Evolutionary conservation across 345 rosid genomes (phyloP).

Genomic region (Schrenkiella parvula): DNA sequence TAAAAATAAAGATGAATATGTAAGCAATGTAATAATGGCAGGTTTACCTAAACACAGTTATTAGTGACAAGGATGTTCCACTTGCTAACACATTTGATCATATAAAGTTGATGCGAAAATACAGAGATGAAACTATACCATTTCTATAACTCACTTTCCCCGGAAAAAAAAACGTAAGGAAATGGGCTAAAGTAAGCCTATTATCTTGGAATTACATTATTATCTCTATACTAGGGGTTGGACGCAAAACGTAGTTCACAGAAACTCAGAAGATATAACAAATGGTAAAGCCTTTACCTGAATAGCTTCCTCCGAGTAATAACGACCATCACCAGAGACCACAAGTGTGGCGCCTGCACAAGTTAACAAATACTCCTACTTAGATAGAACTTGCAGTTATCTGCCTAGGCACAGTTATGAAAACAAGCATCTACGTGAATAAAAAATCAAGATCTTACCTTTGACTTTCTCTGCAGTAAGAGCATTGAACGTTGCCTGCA

Average conservation of each 20-base stretch:
- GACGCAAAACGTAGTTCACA: background rate
- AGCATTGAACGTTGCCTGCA: slow-evolving; percentile 83
- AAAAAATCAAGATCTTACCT: slow-evolving; percentile 41
- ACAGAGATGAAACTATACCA: background rate
- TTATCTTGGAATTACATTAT: background rate
- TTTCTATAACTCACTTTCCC: background rate
- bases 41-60: background rate
- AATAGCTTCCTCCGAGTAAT: slow-evolving; percentile 82
- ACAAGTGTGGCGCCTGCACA: slow-evolving; percentile 78
- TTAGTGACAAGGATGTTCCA: background rate
- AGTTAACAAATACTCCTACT: background rate
- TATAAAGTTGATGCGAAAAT: background rate
- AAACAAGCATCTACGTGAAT: background rate
- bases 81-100: background rate
- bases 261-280: background rate
- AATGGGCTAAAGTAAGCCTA: background rate
- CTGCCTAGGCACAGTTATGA: background rate
- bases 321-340: slow-evolving; percentile 96
- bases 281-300: slow-evolving; percentile 44
- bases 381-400: background rate
- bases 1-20: background rate
- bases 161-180: background rate
- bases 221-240: background rate
- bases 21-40: background rate
- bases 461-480: slow-evolving; percentile 62